Percentiles rank a stretch among this genome's conserved stretches.
phyloP scores from a whole-genome alignment of 208 protist genomes.

The Blastocrithidia nonstop region DNA sequence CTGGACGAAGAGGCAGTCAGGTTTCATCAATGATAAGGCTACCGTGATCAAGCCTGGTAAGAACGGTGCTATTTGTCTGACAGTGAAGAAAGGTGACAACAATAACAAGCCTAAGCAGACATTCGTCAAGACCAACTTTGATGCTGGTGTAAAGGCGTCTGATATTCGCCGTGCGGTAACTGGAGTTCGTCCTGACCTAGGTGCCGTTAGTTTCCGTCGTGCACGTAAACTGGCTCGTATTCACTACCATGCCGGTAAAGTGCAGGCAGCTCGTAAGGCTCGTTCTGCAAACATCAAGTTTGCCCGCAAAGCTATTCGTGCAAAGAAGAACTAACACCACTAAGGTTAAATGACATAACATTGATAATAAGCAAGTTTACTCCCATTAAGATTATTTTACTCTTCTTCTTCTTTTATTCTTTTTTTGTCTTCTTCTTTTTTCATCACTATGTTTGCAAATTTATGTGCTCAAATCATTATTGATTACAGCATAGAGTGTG shows the following conservation, averaged over 20 bases:
- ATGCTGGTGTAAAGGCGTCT: conserved; percentile 56
- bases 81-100: conserved; percentile 45
- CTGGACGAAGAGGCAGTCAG: conserved; percentile 74
- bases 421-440: too few species aligned
- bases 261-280: conserved; percentile 59
- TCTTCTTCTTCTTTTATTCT: background rate
- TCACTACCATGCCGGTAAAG: conserved; percentile 36
- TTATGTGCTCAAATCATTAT: too few species aligned
- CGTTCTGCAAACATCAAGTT: conserved; percentile 57
- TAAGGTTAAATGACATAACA: background rate
- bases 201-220: conserved; percentile 61
- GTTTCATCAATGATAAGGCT: conserved; percentile 58
- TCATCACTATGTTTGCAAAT: too few species aligned
- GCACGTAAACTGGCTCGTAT: conserved; percentile 56
- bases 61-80: conserved; percentile 43
- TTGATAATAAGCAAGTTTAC: background rate
- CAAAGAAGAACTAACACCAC: conserved; percentile 44
- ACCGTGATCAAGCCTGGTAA: conserved; percentile 58
- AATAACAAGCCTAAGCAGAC: conserved; percentile 69
- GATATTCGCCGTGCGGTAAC: conserved; percentile 51
- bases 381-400: background rate
- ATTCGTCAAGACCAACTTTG: conserved; percentile 52
- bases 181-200: conserved; percentile 66
- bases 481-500: too few species aligned
- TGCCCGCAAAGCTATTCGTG: conserved; percentile 54